Evolutionary conservation across 257 asterid species (phyloP).

Genomic region (Perilla frutescens): DNA sequence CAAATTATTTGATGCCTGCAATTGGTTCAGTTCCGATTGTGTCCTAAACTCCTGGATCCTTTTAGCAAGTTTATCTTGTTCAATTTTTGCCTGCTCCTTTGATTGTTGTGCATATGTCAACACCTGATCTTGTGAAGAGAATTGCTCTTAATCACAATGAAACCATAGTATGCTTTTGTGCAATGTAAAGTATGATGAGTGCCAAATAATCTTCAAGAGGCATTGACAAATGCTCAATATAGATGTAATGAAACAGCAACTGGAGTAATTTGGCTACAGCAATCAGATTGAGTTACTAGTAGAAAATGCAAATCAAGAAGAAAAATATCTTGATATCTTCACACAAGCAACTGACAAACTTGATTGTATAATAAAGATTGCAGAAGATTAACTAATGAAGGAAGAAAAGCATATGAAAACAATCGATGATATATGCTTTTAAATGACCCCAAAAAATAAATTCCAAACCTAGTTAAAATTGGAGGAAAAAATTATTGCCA

Average conservation of each 20-base stretch:
- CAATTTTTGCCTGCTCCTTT: constrained; percentile 85
- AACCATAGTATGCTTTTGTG: background rate
- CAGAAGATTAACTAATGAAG: no score
- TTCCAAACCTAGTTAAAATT: background rate
- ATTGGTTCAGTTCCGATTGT: constrained; percentile 74
- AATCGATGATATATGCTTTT: background rate
- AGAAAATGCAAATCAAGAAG: no score
- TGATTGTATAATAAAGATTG: no score
- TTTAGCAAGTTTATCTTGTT: constrained; percentile 94
- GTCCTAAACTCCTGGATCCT: constrained; percentile 98
- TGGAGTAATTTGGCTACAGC: no score
- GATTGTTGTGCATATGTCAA: constrained; percentile 97
- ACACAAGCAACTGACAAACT: no score
- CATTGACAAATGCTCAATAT: no score
- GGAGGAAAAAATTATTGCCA: constrained; percentile 17
- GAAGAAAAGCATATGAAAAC: no score
- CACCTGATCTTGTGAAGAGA: constrained; percentile 58
- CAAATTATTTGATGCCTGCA: constrained; percentile 67
- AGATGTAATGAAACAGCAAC: no score
- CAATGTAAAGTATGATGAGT: no score
- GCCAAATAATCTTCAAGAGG: no score
- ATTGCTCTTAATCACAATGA: constrained; percentile 23
- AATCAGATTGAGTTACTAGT: no score
- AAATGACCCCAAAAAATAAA: background rate
- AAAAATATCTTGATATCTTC: no score